Percentiles rank a stretch among this genome's conserved stretches.
phyloP scores from a whole-genome alignment of 306 rosid species.

The Lagenaria siceraria region DNA sequence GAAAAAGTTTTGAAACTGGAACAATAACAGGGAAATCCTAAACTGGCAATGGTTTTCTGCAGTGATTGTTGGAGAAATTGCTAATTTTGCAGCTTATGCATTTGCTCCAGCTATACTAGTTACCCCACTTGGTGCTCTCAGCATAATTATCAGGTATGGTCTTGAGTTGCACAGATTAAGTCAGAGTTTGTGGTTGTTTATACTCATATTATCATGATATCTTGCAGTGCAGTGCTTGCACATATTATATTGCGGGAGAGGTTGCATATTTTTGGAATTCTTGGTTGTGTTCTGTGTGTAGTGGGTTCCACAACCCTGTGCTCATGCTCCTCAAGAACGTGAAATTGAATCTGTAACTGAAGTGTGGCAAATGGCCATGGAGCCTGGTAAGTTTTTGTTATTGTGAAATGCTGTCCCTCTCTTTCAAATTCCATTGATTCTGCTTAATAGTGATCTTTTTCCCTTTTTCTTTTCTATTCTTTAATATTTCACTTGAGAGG shows the following conservation, averaged over 20 bases:
- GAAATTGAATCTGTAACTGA: slow-evolving; percentile 76
- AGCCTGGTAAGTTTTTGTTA: slow-evolving; percentile 51
- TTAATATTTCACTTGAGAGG: background rate
- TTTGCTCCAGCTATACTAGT: slow-evolving; percentile 98
- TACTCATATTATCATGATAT: slow-evolving; percentile 34
- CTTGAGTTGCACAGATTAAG: slow-evolving; percentile 7
- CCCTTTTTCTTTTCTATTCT: background rate
- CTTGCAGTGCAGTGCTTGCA: slow-evolving; percentile 97
- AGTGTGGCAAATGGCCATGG: slow-evolving; percentile 99
- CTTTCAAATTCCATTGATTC: background rate
- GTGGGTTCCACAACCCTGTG: slow-evolving; percentile 97
- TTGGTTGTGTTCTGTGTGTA: slow-evolving; percentile 89
- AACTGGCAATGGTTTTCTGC: slow-evolving; percentile 24
- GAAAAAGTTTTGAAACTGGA: background rate
- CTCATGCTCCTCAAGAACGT: slow-evolving; percentile 97
- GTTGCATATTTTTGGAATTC: slow-evolving; percentile 87
- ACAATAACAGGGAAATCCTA: slow-evolving; percentile 11
- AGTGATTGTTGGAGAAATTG: slow-evolving; percentile 98
- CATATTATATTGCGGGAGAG: slow-evolving; percentile 83
- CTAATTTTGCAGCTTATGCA: slow-evolving; percentile 98
- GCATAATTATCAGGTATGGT: slow-evolving; percentile 95
- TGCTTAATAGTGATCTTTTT: background rate
- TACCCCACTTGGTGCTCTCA: slow-evolving; percentile 99
- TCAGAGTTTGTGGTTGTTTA: slow-evolving; percentile 12
- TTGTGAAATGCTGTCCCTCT: background rate